Evolutionary conservation across 768 basidiomycete genomes (phyloP), one percentile per base, ranked within the genome.

Genomic region (Phylloporus sp.): DNA sequence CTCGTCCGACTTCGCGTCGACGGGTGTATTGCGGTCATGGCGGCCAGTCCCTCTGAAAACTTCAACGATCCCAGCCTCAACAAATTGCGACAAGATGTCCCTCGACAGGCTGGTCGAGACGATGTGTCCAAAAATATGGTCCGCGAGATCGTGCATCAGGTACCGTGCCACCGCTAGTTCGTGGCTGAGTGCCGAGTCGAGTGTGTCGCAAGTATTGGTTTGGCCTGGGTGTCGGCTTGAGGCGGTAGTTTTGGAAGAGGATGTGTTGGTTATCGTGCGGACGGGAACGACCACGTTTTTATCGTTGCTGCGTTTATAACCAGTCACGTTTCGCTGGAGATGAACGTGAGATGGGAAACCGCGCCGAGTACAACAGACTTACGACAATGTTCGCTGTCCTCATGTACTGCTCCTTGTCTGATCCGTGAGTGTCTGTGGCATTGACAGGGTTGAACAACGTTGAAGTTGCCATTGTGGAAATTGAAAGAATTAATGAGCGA

Each of bases 91-190:
- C 11, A 45, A 15, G 14, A 50, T 17, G 7, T 50, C 34, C 31
- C 18, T 29, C 6, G 49, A 33, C 22, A 45, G 11, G 26, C 35
- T 44, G 4, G 43, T 37, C 1, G 49, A 31, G 5, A 45, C 49
- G 9, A 41, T 20, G 32, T 36, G 44, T 21, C 49, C 49, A 26
- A 50, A 44, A 6, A 45, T 23, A 3, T 49, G 57, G 29, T 48
- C 45, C 3, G 54, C 53, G n/a, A 45, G 36, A 39, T 39, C 45
- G 8, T n/a, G 11, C 13, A 41, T 29, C 6, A 52, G n/a, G 17
- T 38, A 46, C 3, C 42, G 53, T 20, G 41, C 55, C 6, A 32
- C 32, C 3, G 27, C 48, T 18, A 54, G 43, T 34, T 54, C 53
- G 24, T 37, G 22, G 5, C 34, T 20, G 7, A 59, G 28, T 6